These are phyloP conservation scores for Agrocybe pediades DNA, from an alignment of 768 basidiomycete species.

Conservation along the genomic window DNA sequence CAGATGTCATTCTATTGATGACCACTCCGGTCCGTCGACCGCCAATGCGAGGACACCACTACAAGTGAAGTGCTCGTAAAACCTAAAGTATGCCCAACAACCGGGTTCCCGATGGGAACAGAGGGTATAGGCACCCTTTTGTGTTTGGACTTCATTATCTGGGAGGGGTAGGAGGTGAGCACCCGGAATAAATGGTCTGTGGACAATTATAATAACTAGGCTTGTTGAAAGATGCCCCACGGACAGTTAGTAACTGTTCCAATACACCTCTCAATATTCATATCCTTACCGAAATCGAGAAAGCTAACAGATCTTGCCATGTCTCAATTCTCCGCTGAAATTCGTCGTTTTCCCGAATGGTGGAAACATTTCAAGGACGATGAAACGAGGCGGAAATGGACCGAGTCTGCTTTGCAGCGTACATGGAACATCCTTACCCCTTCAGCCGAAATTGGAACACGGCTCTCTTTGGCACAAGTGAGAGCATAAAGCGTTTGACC, in stretches of 20 bases:
- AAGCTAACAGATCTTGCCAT: slow-evolving; percentile 54
- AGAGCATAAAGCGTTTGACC: slow-evolving; percentile 1
- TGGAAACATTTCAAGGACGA: slow-evolving; percentile 32
- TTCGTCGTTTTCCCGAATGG: slow-evolving; percentile 43
- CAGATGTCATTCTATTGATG: too few species aligned
- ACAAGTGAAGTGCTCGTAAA: too few species aligned
- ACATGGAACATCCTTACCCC: slow-evolving; percentile 37
- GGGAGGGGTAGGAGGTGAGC: slow-evolving; percentile 47
- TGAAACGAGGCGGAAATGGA: slow-evolving; percentile 32
- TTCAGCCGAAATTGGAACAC: slow-evolving; percentile 29
- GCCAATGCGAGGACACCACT: too few species aligned
- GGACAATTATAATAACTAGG: neutral
- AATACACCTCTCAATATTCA: neutral
- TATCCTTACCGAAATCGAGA: neutral
- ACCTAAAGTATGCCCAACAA: slow-evolving; percentile 12
- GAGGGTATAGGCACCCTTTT: slow-evolving; percentile 54
- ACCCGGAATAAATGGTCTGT: neutral
- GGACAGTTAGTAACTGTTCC: slow-evolving; percentile 39
- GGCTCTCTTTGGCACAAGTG: slow-evolving; percentile 43
- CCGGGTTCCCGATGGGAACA: slow-evolving; percentile 22
- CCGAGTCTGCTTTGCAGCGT: slow-evolving; percentile 23
- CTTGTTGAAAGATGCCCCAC: slow-evolving; percentile 39
- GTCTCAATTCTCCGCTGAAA: slow-evolving; percentile 44
- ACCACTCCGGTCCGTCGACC: neutral
- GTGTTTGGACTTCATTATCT: slow-evolving; percentile 42